These are phyloP conservation scores for Fusarium praegraminearum DNA, from an alignment of 2,329 filamentous ascomycete genomes.

Conservation along the genomic window DNA sequence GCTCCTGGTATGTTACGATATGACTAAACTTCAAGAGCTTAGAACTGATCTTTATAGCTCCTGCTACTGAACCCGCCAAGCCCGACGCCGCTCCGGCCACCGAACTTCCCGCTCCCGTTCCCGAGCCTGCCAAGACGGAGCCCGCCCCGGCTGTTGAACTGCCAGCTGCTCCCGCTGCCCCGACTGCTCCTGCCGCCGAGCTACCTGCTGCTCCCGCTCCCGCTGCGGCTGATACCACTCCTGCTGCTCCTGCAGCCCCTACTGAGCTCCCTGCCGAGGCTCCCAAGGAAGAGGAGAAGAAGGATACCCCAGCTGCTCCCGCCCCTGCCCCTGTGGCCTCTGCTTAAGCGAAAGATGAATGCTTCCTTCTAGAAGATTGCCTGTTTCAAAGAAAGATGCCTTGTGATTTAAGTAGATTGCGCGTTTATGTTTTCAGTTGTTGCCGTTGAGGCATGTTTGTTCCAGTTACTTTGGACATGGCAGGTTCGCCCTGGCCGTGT, in stretches of 20 bases:
- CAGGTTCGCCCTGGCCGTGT: slow-evolving; percentile 8
- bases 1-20: slow-evolving; percentile 37
- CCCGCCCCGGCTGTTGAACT: slow-evolving; percentile 33
- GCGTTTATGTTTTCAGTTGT: slow-evolving; percentile 8
- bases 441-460: slow-evolving; percentile 5
- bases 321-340: slow-evolving; percentile 43
- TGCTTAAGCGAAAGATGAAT: slow-evolving; percentile 27
- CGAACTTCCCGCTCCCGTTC: slow-evolving; percentile 44
- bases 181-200: slow-evolving; percentile 41
- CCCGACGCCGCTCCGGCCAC: slow-evolving; percentile 49
- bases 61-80: slow-evolving; percentile 45
- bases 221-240: slow-evolving; percentile 30
- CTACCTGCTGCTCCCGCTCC: slow-evolving; percentile 41
- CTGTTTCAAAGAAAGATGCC: not conserved
- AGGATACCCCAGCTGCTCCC: slow-evolving; percentile 40
- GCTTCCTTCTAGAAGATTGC: not conserved
- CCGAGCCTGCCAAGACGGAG: slow-evolving; percentile 47
- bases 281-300: slow-evolving; percentile 47
- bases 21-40: too few relatives aligned
- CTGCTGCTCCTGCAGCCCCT: slow-evolving; percentile 6
- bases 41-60: slow-evolving; percentile 31
- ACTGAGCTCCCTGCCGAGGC: slow-evolving; percentile 45
- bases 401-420: slow-evolving; percentile 9
- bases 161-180: slow-evolving; percentile 39
- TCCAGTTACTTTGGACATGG: slow-evolving; percentile 1